Evolutionary conservation across 2,329 filamentous ascomycete genomes (phyloP), one percentile per base, ranked within the genome.

Genomic region (Diplodia scrobiculata): DNA sequence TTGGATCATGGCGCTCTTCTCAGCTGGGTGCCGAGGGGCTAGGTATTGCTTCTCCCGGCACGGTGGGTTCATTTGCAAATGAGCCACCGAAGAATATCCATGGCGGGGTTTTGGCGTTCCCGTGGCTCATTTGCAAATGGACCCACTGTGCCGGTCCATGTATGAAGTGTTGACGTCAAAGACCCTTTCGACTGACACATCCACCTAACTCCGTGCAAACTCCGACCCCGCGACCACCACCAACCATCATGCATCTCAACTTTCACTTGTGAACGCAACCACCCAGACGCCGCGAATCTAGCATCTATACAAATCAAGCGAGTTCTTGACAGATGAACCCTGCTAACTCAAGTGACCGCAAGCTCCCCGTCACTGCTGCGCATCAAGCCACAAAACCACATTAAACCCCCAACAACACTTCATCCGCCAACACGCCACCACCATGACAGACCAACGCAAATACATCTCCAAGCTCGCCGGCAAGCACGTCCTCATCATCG

Each of bases 401-500:
- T 25, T 25, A 25, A 25, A 25, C 2, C 17, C 14, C 34, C 19
- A 29, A 19, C 7, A 13, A 10, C 41, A 45, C 41, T 29, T 29
- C 41, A 27, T 36, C 59, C 29, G 36, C 27, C 25, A 47, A 9
- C 51, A 34, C 52, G 5, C 38, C 27, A 14, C n/a, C 53, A 63
- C 48, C 54, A 79, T 79, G 78, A 52, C 77, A 14, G 79, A 81
- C 69, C 75, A 79, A 70, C 73, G 70, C 65, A 81, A 81, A 69
- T 82, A 81, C 70, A 76, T 74, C 65, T 81, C 82, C 69, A 84
- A 84, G 72, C 81, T 85, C 36, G 68, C 74, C 11, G 74, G 73
- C 69, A 73, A 76, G 32, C 80, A 78, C 68, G 75, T 88, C 70
- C 83, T 91, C 48, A 76, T 90, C 71, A 80, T 90, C 54, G 88